A percentile compares a stretch with the other conserved stretches of the same genome.
Evolutionary conservation across 768 basidiomycete genomes (phyloP).

Genomic region (Psilocybe cubensis): DNA sequence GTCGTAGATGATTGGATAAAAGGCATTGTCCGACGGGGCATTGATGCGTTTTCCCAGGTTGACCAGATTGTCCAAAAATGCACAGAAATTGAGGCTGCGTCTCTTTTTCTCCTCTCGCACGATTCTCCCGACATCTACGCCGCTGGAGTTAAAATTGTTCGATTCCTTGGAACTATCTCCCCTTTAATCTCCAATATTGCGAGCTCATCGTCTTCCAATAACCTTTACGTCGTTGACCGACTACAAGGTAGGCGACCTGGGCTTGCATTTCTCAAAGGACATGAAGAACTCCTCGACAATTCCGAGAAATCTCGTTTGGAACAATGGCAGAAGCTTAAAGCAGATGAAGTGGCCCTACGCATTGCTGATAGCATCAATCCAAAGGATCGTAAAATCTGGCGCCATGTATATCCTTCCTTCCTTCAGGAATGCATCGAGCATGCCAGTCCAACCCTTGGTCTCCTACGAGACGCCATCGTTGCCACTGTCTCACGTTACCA

Average conservation of each 20-base stretch:
- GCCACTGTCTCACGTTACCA: conserved; percentile 75
- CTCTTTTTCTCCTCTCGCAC: conserved; percentile 74
- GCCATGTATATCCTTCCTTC: conserved; percentile 69
- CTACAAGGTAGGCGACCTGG: conserved; percentile 54
- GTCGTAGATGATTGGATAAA: conserved; percentile 73
- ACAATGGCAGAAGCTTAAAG: conserved; percentile 65
- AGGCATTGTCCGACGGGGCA: conserved; percentile 43
- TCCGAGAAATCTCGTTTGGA: conserved; percentile 62
- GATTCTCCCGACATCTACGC: conserved; percentile 52
- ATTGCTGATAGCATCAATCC: conserved; percentile 74
- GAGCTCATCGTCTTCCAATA: conserved; percentile 26
- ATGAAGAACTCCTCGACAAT: conserved; percentile 68
- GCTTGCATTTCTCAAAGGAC: conserved; percentile 57
- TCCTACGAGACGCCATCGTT: conserved; percentile 68
- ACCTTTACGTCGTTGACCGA: conserved; percentile 49
- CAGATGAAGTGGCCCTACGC: conserved; percentile 59
- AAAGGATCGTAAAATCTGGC: conserved; percentile 75
- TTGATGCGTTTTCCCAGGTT: conserved; percentile 44
- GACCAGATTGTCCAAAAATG: conserved; percentile 49
- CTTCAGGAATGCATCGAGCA: conserved; percentile 59
- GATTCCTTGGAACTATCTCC: conserved; percentile 55
- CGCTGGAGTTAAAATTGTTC: conserved; percentile 66
- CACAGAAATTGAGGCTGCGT: conserved; percentile 70
- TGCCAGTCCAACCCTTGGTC: conserved; percentile 43
- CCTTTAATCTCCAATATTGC: conserved; percentile 42